These are phyloP conservation scores for Mayamaea pseudoterrestris DNA, from an alignment of 108 stramenopile genomes.

Conservation along the genomic window DNA sequence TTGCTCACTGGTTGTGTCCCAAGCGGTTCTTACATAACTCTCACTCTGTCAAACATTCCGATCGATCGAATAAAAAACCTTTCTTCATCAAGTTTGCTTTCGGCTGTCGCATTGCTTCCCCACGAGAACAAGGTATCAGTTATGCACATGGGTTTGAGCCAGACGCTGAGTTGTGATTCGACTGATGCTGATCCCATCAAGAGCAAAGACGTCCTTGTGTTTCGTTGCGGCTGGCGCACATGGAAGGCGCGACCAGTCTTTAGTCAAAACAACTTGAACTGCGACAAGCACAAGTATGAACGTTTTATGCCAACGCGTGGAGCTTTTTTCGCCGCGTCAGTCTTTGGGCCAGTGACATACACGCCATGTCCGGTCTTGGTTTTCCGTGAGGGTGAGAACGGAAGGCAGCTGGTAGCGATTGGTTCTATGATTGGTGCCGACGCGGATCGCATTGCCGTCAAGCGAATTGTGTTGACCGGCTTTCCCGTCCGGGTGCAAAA, in stretches of 20 bases:
- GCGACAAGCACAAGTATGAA: constrained; percentile 98
- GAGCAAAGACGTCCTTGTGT: constrained; percentile 85
- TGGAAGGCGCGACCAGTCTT: constrained; percentile 90
- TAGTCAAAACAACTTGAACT: constrained; percentile 90
- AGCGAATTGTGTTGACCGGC: constrained; percentile 94
- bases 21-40: constrained; percentile 76
- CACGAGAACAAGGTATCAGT: constrained; percentile 95
- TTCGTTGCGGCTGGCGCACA: constrained; percentile 90
- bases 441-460: constrained; percentile 94
- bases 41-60: constrained; percentile 68
- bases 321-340: constrained; percentile 80
- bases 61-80: constrained; percentile 24
- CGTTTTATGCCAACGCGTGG: constrained; percentile 85
- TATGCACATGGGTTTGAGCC: constrained; percentile 88
- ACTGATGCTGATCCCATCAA: constrained; percentile 54
- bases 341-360: constrained; percentile 93
- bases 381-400: constrained; percentile 39
- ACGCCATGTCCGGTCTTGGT: constrained; percentile 81
- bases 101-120: constrained; percentile 74
- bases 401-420: constrained; percentile 69
- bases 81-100: constrained; percentile 40
- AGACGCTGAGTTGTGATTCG: constrained; percentile 33
- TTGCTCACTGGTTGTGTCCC: constrained; percentile 69
- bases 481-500: constrained; percentile 95
- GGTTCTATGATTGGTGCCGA: constrained; percentile 91